Evolutionary conservation across 768 basidiomycete species (phyloP).

Genomic region (Suillus bovinus): DNA sequence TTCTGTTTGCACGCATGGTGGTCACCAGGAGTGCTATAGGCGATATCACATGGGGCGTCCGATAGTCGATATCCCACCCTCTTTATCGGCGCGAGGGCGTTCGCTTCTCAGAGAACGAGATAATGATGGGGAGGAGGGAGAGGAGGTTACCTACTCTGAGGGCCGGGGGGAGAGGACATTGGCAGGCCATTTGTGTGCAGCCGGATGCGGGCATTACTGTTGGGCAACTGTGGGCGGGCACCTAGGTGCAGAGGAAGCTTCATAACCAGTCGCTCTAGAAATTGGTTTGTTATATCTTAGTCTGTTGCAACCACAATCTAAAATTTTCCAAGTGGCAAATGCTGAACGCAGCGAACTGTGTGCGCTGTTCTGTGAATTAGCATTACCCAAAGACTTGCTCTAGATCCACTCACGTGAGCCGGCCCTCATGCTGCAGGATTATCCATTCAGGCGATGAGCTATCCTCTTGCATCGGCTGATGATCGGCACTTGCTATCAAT

Average conservation of each 20-base stretch:
- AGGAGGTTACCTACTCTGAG: conserved; percentile 9
- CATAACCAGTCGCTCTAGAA: background rate
- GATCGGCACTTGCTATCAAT: background rate
- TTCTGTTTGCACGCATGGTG: conserved; percentile 76
- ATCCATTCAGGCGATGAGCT: no score
- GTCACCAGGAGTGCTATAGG: conserved; percentile 78
- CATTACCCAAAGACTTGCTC: background rate
- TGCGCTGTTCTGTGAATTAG: background rate
- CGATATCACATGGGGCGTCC: conserved; percentile 63
- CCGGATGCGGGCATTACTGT: conserved; percentile 83
- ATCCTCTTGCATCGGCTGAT: background rate
- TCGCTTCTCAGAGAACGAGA: conserved; percentile 20
- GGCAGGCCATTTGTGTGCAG: conserved; percentile 66
- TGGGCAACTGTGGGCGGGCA: conserved; percentile 50
- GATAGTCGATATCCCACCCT: conserved; percentile 44
- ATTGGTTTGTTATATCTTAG: background rate
- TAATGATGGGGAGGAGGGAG: conserved; percentile 17
- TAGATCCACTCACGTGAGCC: background rate
- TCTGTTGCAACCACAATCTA: background rate
- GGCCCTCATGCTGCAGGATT: no score
- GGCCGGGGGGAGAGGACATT: conserved; percentile 15
- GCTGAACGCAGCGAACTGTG: background rate
- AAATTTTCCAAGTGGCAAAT: background rate
- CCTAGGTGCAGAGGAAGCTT: background rate
- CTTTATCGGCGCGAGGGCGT: conserved; percentile 22